phyloP scores from a whole-genome alignment of 495 filamentous ascomycete species.

The Hypoxylon lenormandii region DNA sequence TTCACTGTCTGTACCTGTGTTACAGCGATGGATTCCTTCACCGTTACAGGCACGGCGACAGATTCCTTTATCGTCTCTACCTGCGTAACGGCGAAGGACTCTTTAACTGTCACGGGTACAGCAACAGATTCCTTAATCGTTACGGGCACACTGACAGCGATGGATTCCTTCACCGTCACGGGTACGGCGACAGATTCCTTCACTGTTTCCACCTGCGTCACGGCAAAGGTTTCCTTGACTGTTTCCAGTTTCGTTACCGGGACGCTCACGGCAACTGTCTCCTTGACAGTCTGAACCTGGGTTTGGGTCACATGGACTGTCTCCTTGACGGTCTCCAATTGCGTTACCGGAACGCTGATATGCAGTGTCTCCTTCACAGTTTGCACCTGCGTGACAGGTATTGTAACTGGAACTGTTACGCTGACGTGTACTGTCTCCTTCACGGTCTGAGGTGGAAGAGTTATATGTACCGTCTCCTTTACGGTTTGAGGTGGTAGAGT shows the following conservation, averaged over 20 bases:
- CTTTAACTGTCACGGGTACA: slow-evolving; percentile 1
- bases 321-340: slow-evolving; percentile 25
- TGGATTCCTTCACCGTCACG: slow-evolving; percentile 13
- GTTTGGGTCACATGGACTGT: slow-evolving; percentile 21
- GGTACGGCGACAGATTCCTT: slow-evolving; percentile 23
- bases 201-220: neutral
- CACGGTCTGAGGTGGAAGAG: no score
- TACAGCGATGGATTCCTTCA: neutral
- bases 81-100: no score
- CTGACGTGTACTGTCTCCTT: no score
- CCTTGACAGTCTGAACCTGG: slow-evolving; percentile 7
- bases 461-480: no score
- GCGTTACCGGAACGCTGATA: neutral
- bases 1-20: slow-evolving; percentile 6
- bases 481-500: no score
- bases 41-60: slow-evolving; percentile 19
- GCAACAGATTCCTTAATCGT: neutral
- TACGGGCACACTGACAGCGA: neutral
- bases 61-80: slow-evolving; percentile 16
- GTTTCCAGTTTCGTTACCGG: no score
- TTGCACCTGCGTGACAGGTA: no score
- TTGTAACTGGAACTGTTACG: no score
- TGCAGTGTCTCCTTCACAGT: neutral
- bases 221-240: no score
- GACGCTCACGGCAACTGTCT: no score